phyloP scores from a whole-genome alignment of 371 early-diverging fungal species.

The Zopfochytrium polystomum region DNA sequence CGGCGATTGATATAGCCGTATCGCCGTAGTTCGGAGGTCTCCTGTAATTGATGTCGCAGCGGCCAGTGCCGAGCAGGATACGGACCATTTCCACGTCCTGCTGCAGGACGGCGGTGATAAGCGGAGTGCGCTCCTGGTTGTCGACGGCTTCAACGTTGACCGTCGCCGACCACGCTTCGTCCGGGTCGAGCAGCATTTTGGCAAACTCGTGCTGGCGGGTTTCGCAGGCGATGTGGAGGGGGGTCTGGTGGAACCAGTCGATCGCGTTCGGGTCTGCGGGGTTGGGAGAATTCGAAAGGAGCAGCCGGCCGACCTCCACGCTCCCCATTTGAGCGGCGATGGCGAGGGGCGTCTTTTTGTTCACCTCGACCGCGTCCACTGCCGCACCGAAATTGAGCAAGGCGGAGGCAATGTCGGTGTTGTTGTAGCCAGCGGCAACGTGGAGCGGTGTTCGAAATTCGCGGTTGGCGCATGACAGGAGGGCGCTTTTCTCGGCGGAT shows the following conservation, averaged over 20 bases:
- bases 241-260: neutral
- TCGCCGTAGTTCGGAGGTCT: neutral
- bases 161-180: neutral
- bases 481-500: neutral
- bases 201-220: neutral
- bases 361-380: neutral
- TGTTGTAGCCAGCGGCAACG: neutral
- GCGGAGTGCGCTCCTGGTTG: neutral
- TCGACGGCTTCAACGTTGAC: neutral
- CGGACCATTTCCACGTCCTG: neutral
- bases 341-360: neutral
- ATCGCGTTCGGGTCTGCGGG: neutral
- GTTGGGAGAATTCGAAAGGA: neutral
- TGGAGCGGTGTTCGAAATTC: neutral
- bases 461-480: neutral
- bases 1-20: neutral
- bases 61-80: neutral
- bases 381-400: neutral
- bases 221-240: neutral
- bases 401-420: neutral
- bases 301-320: neutral
- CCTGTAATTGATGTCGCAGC: neutral
- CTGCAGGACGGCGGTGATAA: neutral
- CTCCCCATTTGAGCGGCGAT: neutral
- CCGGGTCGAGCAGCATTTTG: neutral